Evolutionary conservation across 148 eudicot species (phyloP).

Genomic region (Linanthus parryae): DNA sequence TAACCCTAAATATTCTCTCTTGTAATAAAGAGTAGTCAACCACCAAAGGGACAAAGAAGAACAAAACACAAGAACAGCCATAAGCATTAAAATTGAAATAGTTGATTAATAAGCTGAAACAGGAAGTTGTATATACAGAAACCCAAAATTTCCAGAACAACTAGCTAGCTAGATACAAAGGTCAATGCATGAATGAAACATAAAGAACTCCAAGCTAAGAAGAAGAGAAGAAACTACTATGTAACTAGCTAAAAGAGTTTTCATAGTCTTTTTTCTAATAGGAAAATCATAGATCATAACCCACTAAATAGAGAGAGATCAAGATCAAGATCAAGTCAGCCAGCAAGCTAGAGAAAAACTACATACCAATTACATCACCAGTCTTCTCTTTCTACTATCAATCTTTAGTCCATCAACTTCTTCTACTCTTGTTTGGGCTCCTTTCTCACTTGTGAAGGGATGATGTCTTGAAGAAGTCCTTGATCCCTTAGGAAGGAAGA

Average conservation of each 20-base stretch:
- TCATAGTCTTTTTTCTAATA: neutral
- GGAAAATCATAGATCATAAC: no score
- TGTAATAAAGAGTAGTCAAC: slow-evolving; percentile 2
- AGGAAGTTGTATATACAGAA: neutral
- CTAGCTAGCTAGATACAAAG: slow-evolving; percentile 6
- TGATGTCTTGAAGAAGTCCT: slow-evolving; percentile 70
- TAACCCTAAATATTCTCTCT: no score
- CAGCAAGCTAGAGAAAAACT: slow-evolving; percentile 13
- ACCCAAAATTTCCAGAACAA: slow-evolving; percentile 4
- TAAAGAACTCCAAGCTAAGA: neutral
- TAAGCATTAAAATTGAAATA: no score
- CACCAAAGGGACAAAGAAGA: slow-evolving; percentile 2
- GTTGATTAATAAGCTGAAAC: neutral
- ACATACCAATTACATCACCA: slow-evolving; percentile 9
- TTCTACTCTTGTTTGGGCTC: slow-evolving; percentile 35
- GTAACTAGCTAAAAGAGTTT: neutral
- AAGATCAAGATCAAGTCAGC: slow-evolving; percentile 2
- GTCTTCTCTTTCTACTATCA: no score
- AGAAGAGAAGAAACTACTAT: slow-evolving; percentile 1
- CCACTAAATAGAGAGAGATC: slow-evolving; percentile 6
- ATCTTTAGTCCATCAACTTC: neutral
- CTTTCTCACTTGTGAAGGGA: slow-evolving; percentile 43
- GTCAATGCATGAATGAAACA: neutral
- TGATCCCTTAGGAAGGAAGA: slow-evolving; percentile 34
- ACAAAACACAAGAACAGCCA: neutral